Evolutionary conservation across 2,329 filamentous ascomycete genomes (phyloP).

Genomic region (Coccinonectria pachysandricola): DNA sequence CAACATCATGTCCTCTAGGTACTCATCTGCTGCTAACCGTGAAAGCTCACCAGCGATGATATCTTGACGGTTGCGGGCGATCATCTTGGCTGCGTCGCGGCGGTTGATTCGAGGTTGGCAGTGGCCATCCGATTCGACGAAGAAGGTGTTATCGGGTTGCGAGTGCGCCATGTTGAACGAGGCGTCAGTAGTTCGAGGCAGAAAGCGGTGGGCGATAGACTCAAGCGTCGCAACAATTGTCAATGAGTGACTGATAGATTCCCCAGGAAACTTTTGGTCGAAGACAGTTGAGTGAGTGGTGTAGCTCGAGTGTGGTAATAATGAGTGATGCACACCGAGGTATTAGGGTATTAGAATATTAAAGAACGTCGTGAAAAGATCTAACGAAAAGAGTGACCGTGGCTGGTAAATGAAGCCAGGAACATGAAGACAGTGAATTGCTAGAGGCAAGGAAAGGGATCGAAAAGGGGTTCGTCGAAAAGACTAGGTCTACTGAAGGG

Average conservation of each 20-base stretch:
- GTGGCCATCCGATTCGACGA: constrained; percentile 45
- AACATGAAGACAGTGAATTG: constrained; percentile 29
- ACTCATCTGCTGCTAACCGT: constrained; percentile 74
- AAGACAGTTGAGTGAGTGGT: constrained; percentile 31
- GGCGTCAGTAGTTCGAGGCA: too few relatives aligned
- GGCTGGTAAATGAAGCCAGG: constrained; percentile 37
- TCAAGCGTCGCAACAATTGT: too few relatives aligned
- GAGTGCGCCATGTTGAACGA: constrained; percentile 37
- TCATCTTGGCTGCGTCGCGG: constrained; percentile 65
- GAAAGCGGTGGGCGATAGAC: too few relatives aligned
- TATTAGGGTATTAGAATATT: constrained; percentile 46
- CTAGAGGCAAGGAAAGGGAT: constrained; percentile 29
- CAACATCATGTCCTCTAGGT: constrained; percentile 85
- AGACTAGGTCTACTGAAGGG: constrained; percentile 34
- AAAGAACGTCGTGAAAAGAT: constrained; percentile 47
- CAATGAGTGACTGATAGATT: constrained; percentile 39
- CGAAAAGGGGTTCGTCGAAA: constrained; percentile 37
- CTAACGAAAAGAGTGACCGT: constrained; percentile 46
- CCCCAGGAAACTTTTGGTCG: constrained; percentile 41
- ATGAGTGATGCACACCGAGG: constrained; percentile 29
- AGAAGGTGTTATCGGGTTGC: constrained; percentile 37
- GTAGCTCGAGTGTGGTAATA: constrained; percentile 10
- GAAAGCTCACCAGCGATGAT: constrained; percentile 85
- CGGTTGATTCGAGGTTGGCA: constrained; percentile 49
- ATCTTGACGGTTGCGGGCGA: constrained; percentile 76